phyloP scores from a whole-genome alignment of 495 filamentous ascomycete species.

The Lasiosphaeria hispida region DNA sequence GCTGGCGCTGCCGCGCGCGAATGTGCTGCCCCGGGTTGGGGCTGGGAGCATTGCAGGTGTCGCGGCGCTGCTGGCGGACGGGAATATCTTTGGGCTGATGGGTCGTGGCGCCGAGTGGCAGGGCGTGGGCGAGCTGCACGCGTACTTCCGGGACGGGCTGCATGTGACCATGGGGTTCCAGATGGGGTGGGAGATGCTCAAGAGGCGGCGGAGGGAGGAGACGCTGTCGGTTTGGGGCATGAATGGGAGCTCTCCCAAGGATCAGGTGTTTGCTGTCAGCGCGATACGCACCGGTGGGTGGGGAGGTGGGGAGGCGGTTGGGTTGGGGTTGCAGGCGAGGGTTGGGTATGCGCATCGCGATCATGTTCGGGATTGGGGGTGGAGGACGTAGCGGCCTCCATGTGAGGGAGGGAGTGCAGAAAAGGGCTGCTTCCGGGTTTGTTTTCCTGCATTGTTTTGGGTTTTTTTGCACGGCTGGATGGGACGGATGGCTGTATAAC shows the following conservation, averaged over 20 bases:
- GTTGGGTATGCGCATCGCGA: constrained; percentile 19
- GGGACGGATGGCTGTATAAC: no score
- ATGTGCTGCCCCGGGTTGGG: constrained; percentile 30
- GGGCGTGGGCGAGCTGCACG: constrained; percentile 5
- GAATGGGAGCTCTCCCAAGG: not conserved
- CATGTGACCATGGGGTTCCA: constrained; percentile 25
- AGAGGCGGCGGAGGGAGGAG: constrained; percentile 6
- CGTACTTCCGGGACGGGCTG: constrained; percentile 22
- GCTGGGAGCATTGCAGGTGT: constrained; percentile 31
- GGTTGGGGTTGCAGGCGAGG: constrained; percentile 22
- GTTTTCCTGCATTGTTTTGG: no score
- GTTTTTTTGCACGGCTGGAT: no score
- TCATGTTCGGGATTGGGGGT: constrained; percentile 24
- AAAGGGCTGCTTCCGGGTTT: no score
- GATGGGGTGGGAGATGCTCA: constrained; percentile 21
- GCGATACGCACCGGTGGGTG: constrained; percentile 22
- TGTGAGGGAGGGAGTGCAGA: no score
- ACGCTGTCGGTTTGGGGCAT: not conserved
- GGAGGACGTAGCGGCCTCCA: constrained; percentile 24
- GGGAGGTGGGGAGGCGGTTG: constrained; percentile 25
- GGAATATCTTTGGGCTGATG: constrained; percentile 22
- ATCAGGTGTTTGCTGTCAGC: constrained; percentile 22
- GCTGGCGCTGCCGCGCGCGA: constrained; percentile 24
- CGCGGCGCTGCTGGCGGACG: constrained; percentile 31
- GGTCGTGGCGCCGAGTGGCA: constrained; percentile 24